A percentile compares a stretch with the other conserved stretches of the same genome.
These are phyloP conservation scores for Silene conica DNA, from an alignment of 148 eudicot genomes.

Conservation along the genomic window DNA sequence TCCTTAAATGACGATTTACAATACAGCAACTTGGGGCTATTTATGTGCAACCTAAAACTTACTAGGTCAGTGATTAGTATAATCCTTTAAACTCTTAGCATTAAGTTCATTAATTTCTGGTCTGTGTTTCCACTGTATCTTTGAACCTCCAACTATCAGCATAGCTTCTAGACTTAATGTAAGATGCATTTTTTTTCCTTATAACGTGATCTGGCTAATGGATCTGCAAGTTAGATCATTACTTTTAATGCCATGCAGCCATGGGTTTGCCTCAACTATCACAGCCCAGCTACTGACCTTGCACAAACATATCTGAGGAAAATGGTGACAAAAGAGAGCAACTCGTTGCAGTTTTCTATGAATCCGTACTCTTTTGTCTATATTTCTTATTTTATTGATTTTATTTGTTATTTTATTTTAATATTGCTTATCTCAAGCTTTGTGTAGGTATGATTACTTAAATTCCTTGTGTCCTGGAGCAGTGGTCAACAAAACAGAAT, in stretches of 20 bases:
- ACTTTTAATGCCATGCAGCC: conserved; percentile 28
- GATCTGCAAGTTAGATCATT: background rate
- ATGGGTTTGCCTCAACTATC: conserved; percentile 73
- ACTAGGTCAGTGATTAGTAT: background rate
- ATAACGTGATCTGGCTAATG: background rate
- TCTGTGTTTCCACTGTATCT: background rate
- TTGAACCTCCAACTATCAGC: conserved; percentile 1
- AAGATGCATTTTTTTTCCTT: conserved; percentile 1
- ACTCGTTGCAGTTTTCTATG: conserved; percentile 58
- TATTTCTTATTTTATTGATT: background rate
- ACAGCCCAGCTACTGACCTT: conserved; percentile 43
- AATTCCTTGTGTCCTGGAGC: conserved; percentile 72
- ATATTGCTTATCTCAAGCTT: conserved; percentile 6
- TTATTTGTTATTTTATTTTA: background rate
- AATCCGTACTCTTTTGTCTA: conserved; percentile 50
- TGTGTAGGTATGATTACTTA: conserved; percentile 55
- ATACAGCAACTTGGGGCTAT: background rate
- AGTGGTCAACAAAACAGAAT: conserved; percentile 33
- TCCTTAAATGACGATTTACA: background rate
- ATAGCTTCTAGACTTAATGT: background rate
- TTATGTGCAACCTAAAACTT: background rate
- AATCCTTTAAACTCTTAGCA: conserved; percentile 9
- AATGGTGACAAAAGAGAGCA: conserved; percentile 44
- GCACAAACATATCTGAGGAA: conserved; percentile 48
- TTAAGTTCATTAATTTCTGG: background rate